Evolutionary conservation across 176 grass and related monocot genomes (phyloP).

Genomic region (sorghum (Sorghum bicolor)): DNA sequence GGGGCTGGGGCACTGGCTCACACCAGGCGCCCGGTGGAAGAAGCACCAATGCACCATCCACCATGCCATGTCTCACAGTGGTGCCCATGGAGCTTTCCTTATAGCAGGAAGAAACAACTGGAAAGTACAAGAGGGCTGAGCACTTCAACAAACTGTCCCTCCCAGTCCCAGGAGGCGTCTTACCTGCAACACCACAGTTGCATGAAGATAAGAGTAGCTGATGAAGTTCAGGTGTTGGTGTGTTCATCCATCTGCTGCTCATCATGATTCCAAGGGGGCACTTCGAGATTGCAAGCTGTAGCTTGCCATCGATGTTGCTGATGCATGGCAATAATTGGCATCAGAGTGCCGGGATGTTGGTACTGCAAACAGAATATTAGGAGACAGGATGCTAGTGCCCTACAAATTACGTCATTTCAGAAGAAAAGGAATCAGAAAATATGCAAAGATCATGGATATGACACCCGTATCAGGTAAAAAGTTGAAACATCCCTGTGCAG

Average conservation of each 20-base stretch:
- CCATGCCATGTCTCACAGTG: constrained; percentile 45
- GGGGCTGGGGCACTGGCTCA: neutral
- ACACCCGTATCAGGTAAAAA: constrained; percentile 19
- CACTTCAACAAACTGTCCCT: constrained; percentile 39
- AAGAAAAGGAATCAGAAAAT: constrained; percentile 29
- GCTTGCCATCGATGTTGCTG: constrained; percentile 22
- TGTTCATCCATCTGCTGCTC: constrained; percentile 11
- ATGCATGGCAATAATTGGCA: constrained; percentile 24
- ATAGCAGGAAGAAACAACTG: constrained; percentile 34
- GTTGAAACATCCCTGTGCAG: neutral
- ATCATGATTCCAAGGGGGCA: constrained; percentile 14
- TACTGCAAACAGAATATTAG: constrained; percentile 21
- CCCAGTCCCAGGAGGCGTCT: constrained; percentile 27
- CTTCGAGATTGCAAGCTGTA: neutral
- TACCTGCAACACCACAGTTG: constrained; percentile 16
- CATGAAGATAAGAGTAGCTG: constrained; percentile 24
- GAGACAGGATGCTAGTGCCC: constrained; percentile 11
- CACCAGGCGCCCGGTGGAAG: constrained; percentile 35
- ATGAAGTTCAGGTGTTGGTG: constrained; percentile 3
- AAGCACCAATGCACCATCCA: constrained; percentile 50
- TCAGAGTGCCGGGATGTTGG: constrained; percentile 3
- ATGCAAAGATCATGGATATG: constrained; percentile 28
- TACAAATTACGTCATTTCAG: constrained; percentile 22
- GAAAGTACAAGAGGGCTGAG: constrained; percentile 34
- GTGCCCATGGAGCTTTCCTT: constrained; percentile 45